A percentile compares a stretch with the other conserved stretches of the same genome.
Evolutionary conservation across 345 rosid species (phyloP).

Genomic region (Hibiscus tridactylites): DNA sequence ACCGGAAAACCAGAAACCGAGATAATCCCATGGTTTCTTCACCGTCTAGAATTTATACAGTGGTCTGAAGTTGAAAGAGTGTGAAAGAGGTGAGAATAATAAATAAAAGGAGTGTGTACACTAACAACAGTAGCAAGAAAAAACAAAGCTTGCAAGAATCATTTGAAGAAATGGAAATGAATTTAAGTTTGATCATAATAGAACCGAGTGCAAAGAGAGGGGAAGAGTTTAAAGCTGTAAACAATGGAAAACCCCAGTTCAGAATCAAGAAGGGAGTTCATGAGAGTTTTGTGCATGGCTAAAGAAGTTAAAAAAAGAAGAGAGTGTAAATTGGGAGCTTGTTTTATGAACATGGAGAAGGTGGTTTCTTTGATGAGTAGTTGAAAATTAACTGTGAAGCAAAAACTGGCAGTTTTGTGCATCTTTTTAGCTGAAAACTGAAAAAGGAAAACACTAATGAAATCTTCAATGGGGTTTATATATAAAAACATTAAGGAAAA

Average conservation of each 20-base stretch:
- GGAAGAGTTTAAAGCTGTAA: background rate
- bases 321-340: background rate
- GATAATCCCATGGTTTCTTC: background rate
- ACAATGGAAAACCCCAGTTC: background rate
- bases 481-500: background rate
- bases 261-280: background rate
- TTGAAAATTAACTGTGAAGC: background rate
- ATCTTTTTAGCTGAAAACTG: background rate
- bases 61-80: slow-evolving; percentile 23
- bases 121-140: background rate
- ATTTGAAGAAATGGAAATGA: background rate
- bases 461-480: background rate
- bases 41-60: background rate
- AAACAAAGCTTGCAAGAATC: background rate
- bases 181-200: background rate
- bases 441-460: background rate
- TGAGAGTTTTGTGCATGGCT: background rate
- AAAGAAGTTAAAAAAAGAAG: background rate
- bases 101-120: slow-evolving; percentile 31
- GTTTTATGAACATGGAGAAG: background rate
- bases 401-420: background rate
- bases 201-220: background rate
- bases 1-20: background rate
- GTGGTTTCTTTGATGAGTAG: background rate
- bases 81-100: slow-evolving; percentile 42